Evolutionary conservation across 257 asterid species (phyloP).

Genomic region (Plectranthus barbatus): DNA sequence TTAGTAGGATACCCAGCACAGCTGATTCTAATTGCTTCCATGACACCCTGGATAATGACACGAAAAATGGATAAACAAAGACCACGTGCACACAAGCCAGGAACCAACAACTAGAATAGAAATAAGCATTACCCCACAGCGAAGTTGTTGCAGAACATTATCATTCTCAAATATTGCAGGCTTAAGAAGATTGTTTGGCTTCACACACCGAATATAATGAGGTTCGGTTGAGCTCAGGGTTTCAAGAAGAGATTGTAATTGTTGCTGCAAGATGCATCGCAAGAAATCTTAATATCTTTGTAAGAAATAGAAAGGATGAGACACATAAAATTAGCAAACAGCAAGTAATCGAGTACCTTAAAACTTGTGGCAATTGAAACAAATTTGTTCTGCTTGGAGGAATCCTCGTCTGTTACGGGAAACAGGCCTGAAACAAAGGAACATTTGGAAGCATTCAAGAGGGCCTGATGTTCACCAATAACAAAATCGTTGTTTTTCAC

Average conservation of each 20-base stretch:
- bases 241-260: slow-evolving; percentile 48
- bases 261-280: slow-evolving; percentile 38
- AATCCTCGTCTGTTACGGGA: slow-evolving; percentile 71
- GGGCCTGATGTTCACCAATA: slow-evolving; percentile 94
- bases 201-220: slow-evolving; percentile 66
- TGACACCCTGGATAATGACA: slow-evolving; percentile 66
- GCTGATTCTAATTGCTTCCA: slow-evolving; percentile 99
- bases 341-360: slow-evolving; percentile 54
- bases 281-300: slow-evolving; percentile 8
- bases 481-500: slow-evolving; percentile 98
- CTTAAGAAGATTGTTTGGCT: slow-evolving; percentile 95
- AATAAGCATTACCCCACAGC: slow-evolving; percentile 76
- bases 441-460: slow-evolving; percentile 77
- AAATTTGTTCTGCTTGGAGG: slow-evolving; percentile 90
- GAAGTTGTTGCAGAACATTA: slow-evolving; percentile 92
- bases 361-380: slow-evolving; percentile 94
- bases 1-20: slow-evolving; percentile 98
- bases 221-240: slow-evolving; percentile 51
- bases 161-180: slow-evolving; percentile 96
- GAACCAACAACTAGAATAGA: slow-evolving; percentile 7
- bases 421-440: slow-evolving; percentile 74
- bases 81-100: not conserved
- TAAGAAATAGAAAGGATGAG: slow-evolving; percentile 6
- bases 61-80: not conserved
- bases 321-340: not conserved